These are phyloP conservation scores for Carex pumila DNA, from an alignment of 176 grass and related monocot genomes.

Conservation along the genomic window DNA sequence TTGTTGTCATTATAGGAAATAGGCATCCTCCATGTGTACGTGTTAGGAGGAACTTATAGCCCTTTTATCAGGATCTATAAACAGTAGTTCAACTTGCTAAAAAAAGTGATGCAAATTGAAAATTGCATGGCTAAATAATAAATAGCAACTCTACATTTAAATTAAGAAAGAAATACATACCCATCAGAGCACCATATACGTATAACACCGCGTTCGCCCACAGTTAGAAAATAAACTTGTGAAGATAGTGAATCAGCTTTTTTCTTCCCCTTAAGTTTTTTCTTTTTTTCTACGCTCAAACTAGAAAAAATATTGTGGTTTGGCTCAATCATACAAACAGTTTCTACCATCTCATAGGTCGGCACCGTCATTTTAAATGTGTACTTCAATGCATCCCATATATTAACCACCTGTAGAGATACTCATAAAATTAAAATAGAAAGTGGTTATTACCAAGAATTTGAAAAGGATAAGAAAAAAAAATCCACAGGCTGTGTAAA, in stretches of 20 bases:
- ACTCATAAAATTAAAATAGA: slow-evolving; percentile 11
- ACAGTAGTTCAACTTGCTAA: background rate
- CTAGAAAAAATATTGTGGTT: slow-evolving; percentile 38
- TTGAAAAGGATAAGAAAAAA: slow-evolving; percentile 9
- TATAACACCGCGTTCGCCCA: slow-evolving; percentile 76
- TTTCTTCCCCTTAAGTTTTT: slow-evolving; percentile 25
- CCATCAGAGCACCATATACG: slow-evolving; percentile 83
- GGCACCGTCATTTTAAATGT: slow-evolving; percentile 77
- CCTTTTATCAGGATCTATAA: background rate
- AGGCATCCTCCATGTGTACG: background rate
- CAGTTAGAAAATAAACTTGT: slow-evolving; percentile 61
- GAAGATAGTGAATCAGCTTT: slow-evolving; percentile 10
- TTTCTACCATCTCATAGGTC: slow-evolving; percentile 89
- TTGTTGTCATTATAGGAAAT: background rate
- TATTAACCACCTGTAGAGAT: slow-evolving; percentile 64
- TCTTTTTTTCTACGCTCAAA: slow-evolving; percentile 30
- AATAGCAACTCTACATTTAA: background rate
- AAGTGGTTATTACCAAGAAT: background rate
- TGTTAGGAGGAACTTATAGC: background rate
- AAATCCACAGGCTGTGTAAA: background rate
- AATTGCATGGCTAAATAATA: background rate
- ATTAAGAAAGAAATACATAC: slow-evolving; percentile 31
- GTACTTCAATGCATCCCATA: slow-evolving; percentile 67
- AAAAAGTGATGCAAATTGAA: background rate
- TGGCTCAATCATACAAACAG: slow-evolving; percentile 58